Evolutionary conservation across 495 filamentous ascomycete species (phyloP).

Genomic region (Neurospora sp.): DNA sequence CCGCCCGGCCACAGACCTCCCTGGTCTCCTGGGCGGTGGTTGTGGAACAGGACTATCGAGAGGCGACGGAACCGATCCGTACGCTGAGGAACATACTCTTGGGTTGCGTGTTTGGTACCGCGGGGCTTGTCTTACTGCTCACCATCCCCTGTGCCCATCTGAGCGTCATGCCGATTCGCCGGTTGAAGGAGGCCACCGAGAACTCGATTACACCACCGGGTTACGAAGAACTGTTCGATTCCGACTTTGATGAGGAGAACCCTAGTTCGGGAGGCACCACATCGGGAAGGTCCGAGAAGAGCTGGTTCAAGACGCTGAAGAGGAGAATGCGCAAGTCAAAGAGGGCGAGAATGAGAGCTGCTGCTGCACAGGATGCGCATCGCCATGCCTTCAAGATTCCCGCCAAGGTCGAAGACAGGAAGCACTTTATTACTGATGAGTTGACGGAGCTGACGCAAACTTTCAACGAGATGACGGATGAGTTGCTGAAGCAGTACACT

Average conservation of each 20-base stretch:
- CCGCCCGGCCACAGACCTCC: constrained; percentile 49
- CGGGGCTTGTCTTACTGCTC: constrained; percentile 55
- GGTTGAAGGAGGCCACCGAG: constrained; percentile 65
- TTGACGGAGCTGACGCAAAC: constrained; percentile 76
- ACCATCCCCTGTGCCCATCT: constrained; percentile 69
- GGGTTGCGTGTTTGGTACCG: constrained; percentile 74
- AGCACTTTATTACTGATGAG: constrained; percentile 72
- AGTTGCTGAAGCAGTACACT: constrained; percentile 75
- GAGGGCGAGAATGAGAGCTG: constrained; percentile 17
- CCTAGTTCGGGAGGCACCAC: constrained; percentile 25
- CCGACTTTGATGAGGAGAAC: constrained; percentile 32
- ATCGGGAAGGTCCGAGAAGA: constrained; percentile 30
- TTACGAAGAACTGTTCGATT: constrained; percentile 38
- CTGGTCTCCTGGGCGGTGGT: constrained; percentile 74
- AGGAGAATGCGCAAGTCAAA: constrained; percentile 18
- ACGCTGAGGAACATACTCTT: constrained; percentile 67
- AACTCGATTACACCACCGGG: constrained; percentile 60
- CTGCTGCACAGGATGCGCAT: constrained; percentile 33
- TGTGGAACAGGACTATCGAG: constrained; percentile 61
- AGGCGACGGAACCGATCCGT: constrained; percentile 66
- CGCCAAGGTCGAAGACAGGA: constrained; percentile 63
- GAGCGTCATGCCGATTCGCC: constrained; percentile 67
- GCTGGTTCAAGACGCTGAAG: constrained; percentile 24
- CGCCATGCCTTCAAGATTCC: constrained; percentile 69
- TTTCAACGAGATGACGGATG: constrained; percentile 91